Base-by-base conservation (phyloP, 139 green algal genomes). In the Micromonas commoda region DNA sequence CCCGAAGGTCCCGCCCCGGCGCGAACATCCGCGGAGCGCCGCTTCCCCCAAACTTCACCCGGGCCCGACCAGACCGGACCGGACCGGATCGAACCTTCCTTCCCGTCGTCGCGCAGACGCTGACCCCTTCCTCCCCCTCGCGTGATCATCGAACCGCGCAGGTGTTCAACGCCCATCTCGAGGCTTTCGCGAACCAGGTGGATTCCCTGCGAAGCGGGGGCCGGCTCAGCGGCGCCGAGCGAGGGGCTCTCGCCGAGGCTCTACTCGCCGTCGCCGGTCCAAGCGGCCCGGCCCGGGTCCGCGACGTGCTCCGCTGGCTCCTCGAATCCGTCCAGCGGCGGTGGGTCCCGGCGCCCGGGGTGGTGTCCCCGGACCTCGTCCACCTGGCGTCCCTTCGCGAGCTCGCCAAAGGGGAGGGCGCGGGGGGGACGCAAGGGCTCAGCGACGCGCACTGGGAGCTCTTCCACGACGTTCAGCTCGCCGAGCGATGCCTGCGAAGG, bases 381-480 rank as follows among this genome's bases (percentile, higher is more conserved):
- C 20, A 60, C 20, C 29, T 75, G 1, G 23, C 29, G 9, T 33
- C 68, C 0, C 35, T 32, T 6, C 20, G 19, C 16, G 37, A 24
- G 37, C 29, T 75, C 23, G 3, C 38, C 20, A 39, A 38, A 21
- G 37, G 38, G 3, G 37, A 75, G 33, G 20, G 5, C 37, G 2
- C 20, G 9, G 45, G 45, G 9, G 64, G 64, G 26, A 31, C 37
- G 24, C 37, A 75, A 61, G 37, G 38, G 23, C 33, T 75, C 26
- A 63, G 37, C 2, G 24, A 6, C 31, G 68, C 38, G 37, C 68
- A 75, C 37, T 75, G 68, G 68, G 68, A 75, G 37, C 68, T 75
- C 0, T 75, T 75, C 29, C 68, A 75, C 68, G 68, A 75, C 68
- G 33, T 75, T 9, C 68, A 75, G 33, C 38, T 75, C 37, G n/a